These are phyloP conservation scores for Blastobotrys ciferrii DNA, from an alignment of 1,139 yeast genomes.

Conservation along the genomic window DNA sequence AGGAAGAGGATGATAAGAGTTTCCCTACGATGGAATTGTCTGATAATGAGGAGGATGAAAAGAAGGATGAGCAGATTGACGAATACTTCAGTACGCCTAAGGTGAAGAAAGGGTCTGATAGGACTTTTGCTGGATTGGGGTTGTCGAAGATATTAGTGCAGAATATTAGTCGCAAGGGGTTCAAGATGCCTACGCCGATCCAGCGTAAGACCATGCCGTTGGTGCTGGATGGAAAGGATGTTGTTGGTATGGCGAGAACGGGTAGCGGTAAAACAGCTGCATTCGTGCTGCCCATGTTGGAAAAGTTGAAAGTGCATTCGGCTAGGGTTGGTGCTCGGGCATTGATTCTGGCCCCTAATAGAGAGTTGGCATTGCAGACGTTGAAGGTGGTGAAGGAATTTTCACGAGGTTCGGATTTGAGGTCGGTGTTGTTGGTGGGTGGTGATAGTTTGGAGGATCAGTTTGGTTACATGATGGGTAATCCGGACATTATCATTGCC, in stretches of 20 bases:
- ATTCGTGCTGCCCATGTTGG: constrained; percentile 88
- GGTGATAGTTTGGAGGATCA: constrained; percentile 98
- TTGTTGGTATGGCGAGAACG: constrained; percentile 98
- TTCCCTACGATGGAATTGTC: constrained; percentile 71
- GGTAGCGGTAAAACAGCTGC: constrained; percentile 99
- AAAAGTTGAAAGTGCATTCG: constrained; percentile 74
- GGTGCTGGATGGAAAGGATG: constrained; percentile 83
- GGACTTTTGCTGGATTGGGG: constrained; percentile 89
- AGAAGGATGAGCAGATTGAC: constrained; percentile 45
- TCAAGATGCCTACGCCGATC: constrained; percentile 94
- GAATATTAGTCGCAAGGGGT: constrained; percentile 82
- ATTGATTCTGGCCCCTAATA: constrained; percentile 82
- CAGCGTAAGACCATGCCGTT: constrained; percentile 94
- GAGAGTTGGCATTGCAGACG: constrained; percentile 94
- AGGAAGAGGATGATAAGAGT: constrained; percentile 29
- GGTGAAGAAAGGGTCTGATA: constrained; percentile 56
- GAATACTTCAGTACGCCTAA: constrained; percentile 53
- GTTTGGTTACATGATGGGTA: constrained; percentile 85
- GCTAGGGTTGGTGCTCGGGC: constrained; percentile 91
- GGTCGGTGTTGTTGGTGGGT: constrained; percentile 82
- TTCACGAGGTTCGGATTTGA: constrained; percentile 75
- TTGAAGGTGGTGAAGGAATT: constrained; percentile 86
- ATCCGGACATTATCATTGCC: constrained; percentile 93
- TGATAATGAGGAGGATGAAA: constrained; percentile 53
- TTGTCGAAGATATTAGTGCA: constrained; percentile 66